Evolutionary conservation across 1,284 basidiomycete species (phyloP), one percentile per base, ranked within the genome.

Genomic region (Pisolithus thermaeus): DNA sequence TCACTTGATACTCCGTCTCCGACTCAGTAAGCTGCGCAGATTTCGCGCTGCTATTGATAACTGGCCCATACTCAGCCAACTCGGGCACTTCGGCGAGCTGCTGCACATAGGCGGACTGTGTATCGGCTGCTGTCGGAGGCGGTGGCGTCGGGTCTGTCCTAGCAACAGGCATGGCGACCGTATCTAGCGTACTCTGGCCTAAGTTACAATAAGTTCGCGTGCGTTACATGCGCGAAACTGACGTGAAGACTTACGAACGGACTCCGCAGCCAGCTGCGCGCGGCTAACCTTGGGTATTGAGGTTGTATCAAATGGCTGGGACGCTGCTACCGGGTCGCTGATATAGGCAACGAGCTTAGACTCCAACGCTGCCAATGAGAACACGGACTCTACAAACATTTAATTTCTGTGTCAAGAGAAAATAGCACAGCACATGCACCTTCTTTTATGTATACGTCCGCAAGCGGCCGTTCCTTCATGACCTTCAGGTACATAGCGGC

Each of bases 1-100:
- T 84, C 51, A 98, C 96, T 61, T 97, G 93, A 67, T 99, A 99
- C 73, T 99, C 97, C 7, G 95, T 99, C 73, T 98, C 97, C 65
- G 82, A 87, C 73, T 99, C 97, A 28, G 97, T 99, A 54, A 99
- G 84, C 61, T 89, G 89, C 30, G 80, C 73, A 6, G 89, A 86
- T 65, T 86, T 92, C 46, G 79, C 60, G 54, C 86, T 91, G 74
- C 92, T 97, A 73, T 90, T 92, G 64, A 97, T 79, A 46, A 97
- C 83, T 45, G 86, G 72, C 4, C 96, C 97, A 70, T 97, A 99
- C 18, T 76, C 72, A 12, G 81, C 81, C 57, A 99, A 82, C 64
- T 98, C 91, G 22, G 93, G 87, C 14, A 99, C 84, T 55, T 87
- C 87, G 2, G 83, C 76, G 9, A 99, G 82, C 67, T 97, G 92